Percentiles rank a stretch among this genome's conserved stretches.
Conservation (phyloP, 371 early-diverging fungal species). For the Catenaria anguillulae region DNA sequence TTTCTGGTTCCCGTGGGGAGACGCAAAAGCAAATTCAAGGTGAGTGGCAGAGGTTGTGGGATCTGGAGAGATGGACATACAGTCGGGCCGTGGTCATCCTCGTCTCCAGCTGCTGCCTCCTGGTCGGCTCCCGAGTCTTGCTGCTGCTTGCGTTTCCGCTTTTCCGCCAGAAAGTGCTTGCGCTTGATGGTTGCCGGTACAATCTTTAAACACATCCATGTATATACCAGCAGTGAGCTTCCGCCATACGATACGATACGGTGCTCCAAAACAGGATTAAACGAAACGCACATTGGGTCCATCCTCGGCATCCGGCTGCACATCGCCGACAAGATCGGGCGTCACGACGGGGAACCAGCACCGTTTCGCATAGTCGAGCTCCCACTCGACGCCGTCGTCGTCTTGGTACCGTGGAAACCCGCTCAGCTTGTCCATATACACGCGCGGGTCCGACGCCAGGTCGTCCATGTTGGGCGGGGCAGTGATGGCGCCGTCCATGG, state of each 20-base stretch:
- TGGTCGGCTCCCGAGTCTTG: not conserved
- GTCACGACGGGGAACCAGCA: not conserved
- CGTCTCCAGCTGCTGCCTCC: not conserved
- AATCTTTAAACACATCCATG: too few relatives aligned
- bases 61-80: too few relatives aligned
- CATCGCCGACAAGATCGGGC: not conserved
- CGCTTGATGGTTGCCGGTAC: not conserved
- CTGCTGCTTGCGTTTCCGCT: not conserved
- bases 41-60: too few relatives aligned
- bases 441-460: not conserved
- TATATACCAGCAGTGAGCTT: too few relatives aligned
- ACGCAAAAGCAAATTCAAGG: too few relatives aligned
- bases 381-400: conserved; percentile 2
- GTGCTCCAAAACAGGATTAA: too few relatives aligned
- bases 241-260: too few relatives aligned
- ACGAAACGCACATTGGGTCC: not conserved
- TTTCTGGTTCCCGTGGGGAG: too few relatives aligned
- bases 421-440: not conserved
- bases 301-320: not conserved
- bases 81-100: not conserved
- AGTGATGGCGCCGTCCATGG: too few relatives aligned
- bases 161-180: not conserved
- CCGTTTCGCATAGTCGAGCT: not conserved
- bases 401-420: not conserved
- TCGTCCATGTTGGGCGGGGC: not conserved